Percentiles rank a stretch among this genome's conserved stretches.
Evolutionary conservation across 805 yeast species (phyloP).

Genomic region (Suhomyces faveliae): DNA sequence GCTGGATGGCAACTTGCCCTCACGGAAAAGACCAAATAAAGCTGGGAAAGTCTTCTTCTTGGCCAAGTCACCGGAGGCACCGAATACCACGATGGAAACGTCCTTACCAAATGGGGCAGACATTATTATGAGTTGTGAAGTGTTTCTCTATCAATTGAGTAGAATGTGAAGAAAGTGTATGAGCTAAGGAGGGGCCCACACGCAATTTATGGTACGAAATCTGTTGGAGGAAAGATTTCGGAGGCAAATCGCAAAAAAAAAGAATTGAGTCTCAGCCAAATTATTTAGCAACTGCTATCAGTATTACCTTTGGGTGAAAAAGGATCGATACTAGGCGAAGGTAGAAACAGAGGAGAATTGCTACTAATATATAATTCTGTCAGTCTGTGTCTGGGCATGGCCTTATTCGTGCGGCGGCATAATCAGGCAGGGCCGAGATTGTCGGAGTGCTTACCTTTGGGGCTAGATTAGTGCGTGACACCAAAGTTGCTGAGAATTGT

Average conservation of each 20-base stretch:
- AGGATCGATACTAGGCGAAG: not conserved
- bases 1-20: conserved; percentile 70
- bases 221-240: not conserved
- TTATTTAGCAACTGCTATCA: too few relatives aligned
- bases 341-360: not conserved
- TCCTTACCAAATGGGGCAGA: conserved; percentile 54
- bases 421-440: not conserved
- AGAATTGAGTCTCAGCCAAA: not conserved
- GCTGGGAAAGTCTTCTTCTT: conserved; percentile 95
- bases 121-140: conserved; percentile 14
- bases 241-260: not conserved
- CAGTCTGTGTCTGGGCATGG: not conserved
- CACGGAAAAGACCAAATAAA: conserved; percentile 61
- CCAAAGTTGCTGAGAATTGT: not conserved
- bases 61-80: conserved; percentile 94
- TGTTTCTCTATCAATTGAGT: not conserved
- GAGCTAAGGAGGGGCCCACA: not conserved
- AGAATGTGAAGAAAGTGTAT: not conserved
- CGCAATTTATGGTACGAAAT: not conserved
- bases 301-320: not conserved
- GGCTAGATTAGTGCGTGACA: not conserved
- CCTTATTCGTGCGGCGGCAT: not conserved
- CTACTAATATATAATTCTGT: not conserved
- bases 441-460: not conserved
- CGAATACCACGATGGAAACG: conserved; percentile 78